Evolutionary conservation across 2,329 filamentous ascomycete genomes (phyloP).

Genomic region (Rugonectria rugulosa): DNA sequence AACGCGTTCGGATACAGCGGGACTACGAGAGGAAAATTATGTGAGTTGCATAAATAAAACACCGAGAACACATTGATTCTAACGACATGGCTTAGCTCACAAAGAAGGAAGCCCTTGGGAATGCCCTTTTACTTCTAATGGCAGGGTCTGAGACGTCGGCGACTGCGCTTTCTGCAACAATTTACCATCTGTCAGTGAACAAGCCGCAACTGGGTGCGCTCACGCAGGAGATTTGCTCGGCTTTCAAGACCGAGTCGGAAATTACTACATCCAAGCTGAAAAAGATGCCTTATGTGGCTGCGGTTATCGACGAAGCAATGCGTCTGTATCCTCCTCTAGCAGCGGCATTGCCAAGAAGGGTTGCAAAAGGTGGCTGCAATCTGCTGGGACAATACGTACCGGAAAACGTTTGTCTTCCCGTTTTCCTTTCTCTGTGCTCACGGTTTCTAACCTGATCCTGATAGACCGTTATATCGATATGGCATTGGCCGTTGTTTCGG

Average conservation of each 20-base stretch:
- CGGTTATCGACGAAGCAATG: slow-evolving; percentile 52
- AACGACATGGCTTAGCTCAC: slow-evolving; percentile 3
- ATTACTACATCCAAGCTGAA: slow-evolving; percentile 40
- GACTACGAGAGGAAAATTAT: neutral
- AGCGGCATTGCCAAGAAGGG: slow-evolving; percentile 34
- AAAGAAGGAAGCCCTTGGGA: slow-evolving; percentile 13
- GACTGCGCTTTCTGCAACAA: slow-evolving; percentile 37
- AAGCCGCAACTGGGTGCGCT: slow-evolving; percentile 34
- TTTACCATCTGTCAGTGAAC: slow-evolving; percentile 40
- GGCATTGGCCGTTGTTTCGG: slow-evolving; percentile 45
- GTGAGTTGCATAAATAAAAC: neutral
- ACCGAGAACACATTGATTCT: neutral
- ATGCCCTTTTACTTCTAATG: slow-evolving; percentile 33
- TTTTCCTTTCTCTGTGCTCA: neutral
- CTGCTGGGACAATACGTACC: slow-evolving; percentile 42
- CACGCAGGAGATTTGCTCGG: slow-evolving; percentile 46
- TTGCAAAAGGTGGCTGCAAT: slow-evolving; percentile 42
- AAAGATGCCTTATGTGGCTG: slow-evolving; percentile 48
- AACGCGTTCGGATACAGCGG: neutral
- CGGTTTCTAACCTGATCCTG: neutral
- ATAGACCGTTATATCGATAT: slow-evolving; percentile 22
- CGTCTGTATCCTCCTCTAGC: slow-evolving; percentile 45
- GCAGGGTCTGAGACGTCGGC: slow-evolving; percentile 46
- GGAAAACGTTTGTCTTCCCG: slow-evolving; percentile 36
- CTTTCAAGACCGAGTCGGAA: slow-evolving; percentile 46